A percentile compares a stretch with the other conserved stretches of the same genome.
Conservation (phyloP, 257 asterid genomes). For the Coffea eugenioides region DNA sequence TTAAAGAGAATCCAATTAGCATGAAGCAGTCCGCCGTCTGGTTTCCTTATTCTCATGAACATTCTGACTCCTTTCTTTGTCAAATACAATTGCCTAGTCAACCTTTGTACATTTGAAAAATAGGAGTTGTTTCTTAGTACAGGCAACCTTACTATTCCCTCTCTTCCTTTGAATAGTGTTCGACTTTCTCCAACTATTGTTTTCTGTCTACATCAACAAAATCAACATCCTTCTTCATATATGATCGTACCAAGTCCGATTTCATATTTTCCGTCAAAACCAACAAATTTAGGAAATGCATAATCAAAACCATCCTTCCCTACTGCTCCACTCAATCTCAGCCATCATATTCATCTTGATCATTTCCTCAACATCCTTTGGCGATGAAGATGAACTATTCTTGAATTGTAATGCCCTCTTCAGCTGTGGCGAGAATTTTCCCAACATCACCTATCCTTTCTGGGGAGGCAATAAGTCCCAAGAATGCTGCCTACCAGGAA, state of each 20-base stretch:
- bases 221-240: not conserved
- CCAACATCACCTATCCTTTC: constrained; percentile 39
- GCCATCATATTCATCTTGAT: constrained; percentile 13
- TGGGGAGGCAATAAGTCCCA: constrained; percentile 41
- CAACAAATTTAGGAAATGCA: constrained; percentile 9
- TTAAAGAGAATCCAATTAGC: not conserved
- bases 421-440: constrained; percentile 20
- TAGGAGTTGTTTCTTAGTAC: not conserved
- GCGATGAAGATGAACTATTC: constrained; percentile 13
- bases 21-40: not conserved
- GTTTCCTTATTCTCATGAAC: not conserved
- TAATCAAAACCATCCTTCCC: constrained; percentile 4
- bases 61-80: not conserved
- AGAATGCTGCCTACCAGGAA: constrained; percentile 50
- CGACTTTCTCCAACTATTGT: too few relatives aligned
- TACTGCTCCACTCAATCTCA: constrained; percentile 3
- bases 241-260: not conserved
- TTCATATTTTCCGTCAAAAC: not conserved
- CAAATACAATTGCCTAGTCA: not conserved
- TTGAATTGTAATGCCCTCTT: constrained; percentile 7
- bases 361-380: constrained; percentile 5
- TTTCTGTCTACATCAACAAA: not conserved
- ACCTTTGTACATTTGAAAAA: not conserved
- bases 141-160: not conserved
- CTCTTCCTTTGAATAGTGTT: not conserved